These are phyloP conservation scores for Trifolium subterraneum DNA, from an alignment of 306 rosid species.

Conservation along the genomic window DNA sequence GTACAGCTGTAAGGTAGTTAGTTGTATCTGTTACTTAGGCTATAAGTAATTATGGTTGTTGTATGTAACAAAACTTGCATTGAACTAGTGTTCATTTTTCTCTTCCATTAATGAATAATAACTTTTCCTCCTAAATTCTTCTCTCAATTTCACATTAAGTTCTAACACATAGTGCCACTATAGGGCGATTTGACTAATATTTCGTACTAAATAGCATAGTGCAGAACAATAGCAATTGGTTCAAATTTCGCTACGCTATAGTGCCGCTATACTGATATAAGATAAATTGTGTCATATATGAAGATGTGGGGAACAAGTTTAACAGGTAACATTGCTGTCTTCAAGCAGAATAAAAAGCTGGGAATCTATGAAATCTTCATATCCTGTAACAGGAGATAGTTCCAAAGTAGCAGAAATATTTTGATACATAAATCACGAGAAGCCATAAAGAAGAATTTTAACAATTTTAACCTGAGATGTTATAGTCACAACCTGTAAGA, in stretches of 20 bases:
- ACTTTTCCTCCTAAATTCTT: too few relatives aligned
- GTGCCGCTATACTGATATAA: neutral
- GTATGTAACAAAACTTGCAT: too few relatives aligned
- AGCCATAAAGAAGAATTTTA: neutral
- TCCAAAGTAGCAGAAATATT: constrained; percentile 7
- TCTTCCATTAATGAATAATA: too few relatives aligned
- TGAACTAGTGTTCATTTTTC: too few relatives aligned
- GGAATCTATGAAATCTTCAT: neutral
- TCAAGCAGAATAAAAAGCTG: neutral
- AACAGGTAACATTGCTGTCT: neutral
- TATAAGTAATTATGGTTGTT: too few relatives aligned
- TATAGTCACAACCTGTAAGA: constrained; percentile 17
- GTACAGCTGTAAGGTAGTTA: too few relatives aligned
- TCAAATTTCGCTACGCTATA: neutral
- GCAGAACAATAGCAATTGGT: neutral
- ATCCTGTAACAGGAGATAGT: neutral
- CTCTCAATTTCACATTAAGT: too few relatives aligned
- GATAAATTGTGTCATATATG: neutral
- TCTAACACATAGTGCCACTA: neutral
- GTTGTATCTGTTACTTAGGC: too few relatives aligned
- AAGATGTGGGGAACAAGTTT: constrained; percentile 4
- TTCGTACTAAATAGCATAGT: neutral
- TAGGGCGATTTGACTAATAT: neutral
- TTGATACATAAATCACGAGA: constrained; percentile 4
- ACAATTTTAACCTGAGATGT: constrained; percentile 10